phyloP scores from a whole-genome alignment of 1,284 basidiomycete species.

The Rhizopogon hawkerae region DNA sequence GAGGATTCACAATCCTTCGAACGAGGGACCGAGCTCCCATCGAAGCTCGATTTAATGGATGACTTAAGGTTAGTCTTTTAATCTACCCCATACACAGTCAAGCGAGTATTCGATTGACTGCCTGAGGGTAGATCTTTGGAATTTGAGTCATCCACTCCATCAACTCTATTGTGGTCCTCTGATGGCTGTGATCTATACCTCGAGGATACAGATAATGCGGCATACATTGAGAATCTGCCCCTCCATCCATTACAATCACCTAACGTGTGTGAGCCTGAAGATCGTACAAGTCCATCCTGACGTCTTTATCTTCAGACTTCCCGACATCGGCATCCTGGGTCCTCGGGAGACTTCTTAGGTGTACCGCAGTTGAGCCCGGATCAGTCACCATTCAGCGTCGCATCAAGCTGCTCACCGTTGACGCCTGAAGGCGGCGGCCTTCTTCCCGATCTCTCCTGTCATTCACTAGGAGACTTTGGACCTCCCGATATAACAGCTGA shows the following conservation, averaged over 20 bases:
- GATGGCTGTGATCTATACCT: neutral
- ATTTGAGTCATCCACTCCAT: neutral
- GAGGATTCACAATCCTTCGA: neutral
- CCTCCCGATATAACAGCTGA: neutral
- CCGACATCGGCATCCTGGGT: neutral
- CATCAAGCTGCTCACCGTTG: slow-evolving; percentile 17
- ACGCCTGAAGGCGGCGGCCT: slow-evolving; percentile 12
- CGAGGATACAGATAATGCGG: neutral
- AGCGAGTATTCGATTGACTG: neutral
- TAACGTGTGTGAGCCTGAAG: neutral
- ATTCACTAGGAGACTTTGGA: neutral
- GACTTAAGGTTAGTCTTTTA: neutral
- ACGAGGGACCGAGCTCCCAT: neutral
- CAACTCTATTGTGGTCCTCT: neutral
- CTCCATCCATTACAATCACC: too few species aligned
- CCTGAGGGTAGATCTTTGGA: neutral
- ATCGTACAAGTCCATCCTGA: neutral
- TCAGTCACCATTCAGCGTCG: slow-evolving; percentile 18
- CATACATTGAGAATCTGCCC: neutral
- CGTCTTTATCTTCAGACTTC: neutral
- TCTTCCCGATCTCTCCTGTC: neutral
- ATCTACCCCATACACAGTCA: neutral
- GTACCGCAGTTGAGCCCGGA: slow-evolving; percentile 20
- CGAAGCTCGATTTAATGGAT: slow-evolving; percentile 2
- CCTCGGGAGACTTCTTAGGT: neutral